phyloP scores from a whole-genome alignment of 177 flowering plant genomes.

The Vitis hybrid region DNA sequence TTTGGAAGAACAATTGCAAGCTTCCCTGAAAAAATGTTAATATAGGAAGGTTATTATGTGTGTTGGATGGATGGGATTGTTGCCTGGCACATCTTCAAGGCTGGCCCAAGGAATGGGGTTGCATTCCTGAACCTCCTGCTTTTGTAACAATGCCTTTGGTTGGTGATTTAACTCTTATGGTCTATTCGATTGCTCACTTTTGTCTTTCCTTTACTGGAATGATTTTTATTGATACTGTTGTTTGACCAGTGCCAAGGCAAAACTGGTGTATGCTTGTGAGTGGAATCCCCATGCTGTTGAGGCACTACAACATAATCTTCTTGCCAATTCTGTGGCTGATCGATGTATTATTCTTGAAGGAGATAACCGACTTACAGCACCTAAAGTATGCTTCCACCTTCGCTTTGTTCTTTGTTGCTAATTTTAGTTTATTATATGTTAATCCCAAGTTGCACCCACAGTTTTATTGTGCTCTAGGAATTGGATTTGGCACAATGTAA shows the following conservation, averaged over 20 bases:
- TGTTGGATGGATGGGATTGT: not conserved
- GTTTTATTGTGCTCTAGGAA: no score
- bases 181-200: not conserved
- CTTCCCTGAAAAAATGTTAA: not conserved
- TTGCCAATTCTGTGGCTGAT: conserved; percentile 67
- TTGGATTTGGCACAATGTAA: no score
- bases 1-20: no score
- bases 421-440: not conserved
- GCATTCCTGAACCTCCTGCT: not conserved
- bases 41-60: not conserved
- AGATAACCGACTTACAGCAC: conserved; percentile 77
- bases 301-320: conserved; percentile 73
- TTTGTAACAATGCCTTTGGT: not conserved
- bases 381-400: conserved; percentile 46
- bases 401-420: not conserved
- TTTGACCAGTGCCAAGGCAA: conserved; percentile 74
- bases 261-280: conserved; percentile 94
- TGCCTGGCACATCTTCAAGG: not conserved
- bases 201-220: not conserved
- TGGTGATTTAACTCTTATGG: not conserved
- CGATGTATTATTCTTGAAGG: conserved; percentile 88
- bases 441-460: no score
- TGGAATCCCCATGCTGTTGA: conserved; percentile 94
- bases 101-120: not conserved
- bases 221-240: conserved; percentile 6